Conservation (phyloP, 257 asterid genomes). For the Vinca minor region DNA sequence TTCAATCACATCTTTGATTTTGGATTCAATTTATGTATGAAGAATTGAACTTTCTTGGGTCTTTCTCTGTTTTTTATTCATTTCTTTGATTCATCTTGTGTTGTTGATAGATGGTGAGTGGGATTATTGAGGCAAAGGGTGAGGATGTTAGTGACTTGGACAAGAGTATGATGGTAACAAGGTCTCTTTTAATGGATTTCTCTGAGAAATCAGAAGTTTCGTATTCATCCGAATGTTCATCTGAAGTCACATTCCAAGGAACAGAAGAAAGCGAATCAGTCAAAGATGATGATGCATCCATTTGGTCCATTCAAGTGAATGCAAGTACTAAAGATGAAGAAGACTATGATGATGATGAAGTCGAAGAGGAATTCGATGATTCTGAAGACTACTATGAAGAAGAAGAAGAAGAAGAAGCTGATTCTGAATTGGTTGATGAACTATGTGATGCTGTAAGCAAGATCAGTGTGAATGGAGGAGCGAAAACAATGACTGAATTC, state of each 20-base stretch:
- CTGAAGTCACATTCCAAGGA: slow-evolving; percentile 39
- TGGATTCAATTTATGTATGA: too few relatives aligned
- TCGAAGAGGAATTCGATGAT: slow-evolving; percentile 19
- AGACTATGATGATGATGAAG: slow-evolving; percentile 18
- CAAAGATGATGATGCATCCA: slow-evolving; percentile 39
- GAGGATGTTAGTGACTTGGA: slow-evolving; percentile 31
- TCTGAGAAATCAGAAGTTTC: slow-evolving; percentile 41
- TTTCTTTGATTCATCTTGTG: neutral
- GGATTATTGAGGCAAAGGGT: too few relatives aligned
- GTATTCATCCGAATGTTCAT: slow-evolving; percentile 36
- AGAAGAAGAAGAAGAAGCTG: slow-evolving; percentile 19
- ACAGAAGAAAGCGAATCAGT: slow-evolving; percentile 18
- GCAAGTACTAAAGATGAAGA: slow-evolving; percentile 48
- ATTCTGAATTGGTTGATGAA: too few relatives aligned
- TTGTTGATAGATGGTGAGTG: too few relatives aligned
- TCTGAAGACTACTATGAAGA: slow-evolving; percentile 16
- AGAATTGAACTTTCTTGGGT: too few relatives aligned
- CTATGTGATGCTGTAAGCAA: slow-evolving; percentile 69
- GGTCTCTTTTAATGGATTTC: slow-evolving; percentile 73
- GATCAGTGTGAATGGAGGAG: slow-evolving; percentile 32
- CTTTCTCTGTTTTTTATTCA: too few relatives aligned
- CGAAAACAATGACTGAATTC: slow-evolving; percentile 18
- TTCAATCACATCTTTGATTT: too few relatives aligned
- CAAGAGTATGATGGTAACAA: slow-evolving; percentile 40
- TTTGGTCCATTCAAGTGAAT: slow-evolving; percentile 76